Percentiles rank a stretch among this genome's conserved stretches.
Evolutionary conservation across 805 yeast species (phyloP).

Genomic region (Candida jianshihensis): DNA sequence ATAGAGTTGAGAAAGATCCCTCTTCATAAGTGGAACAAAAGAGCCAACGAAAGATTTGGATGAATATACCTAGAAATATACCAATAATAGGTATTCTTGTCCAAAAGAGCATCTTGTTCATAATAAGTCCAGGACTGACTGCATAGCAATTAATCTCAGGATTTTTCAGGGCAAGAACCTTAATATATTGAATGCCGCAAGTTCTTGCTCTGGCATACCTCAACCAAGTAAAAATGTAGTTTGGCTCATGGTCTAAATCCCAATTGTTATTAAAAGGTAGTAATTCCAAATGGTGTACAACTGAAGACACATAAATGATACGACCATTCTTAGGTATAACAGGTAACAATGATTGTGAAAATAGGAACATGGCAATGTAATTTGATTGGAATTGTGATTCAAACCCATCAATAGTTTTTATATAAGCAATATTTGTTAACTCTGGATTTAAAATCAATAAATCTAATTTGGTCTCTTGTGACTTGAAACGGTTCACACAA

Average conservation of each 20-base stretch:
- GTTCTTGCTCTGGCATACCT: conserved; percentile 74
- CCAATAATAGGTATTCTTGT: conserved; percentile 77
- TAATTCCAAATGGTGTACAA: conserved; percentile 50
- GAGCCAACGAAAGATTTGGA: conserved; percentile 60
- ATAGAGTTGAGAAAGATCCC: conserved; percentile 60
- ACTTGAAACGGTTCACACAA: conserved; percentile 41
- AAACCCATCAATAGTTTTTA: conserved; percentile 58
- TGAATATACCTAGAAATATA: conserved; percentile 59
- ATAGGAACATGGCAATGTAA: conserved; percentile 66
- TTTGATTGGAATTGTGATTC: conserved; percentile 79
- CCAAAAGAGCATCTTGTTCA: conserved; percentile 75
- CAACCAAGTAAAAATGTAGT: conserved; percentile 66
- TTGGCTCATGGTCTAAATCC: conserved; percentile 53
- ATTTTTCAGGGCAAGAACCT: conserved; percentile 54
- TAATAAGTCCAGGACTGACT: conserved; percentile 83
- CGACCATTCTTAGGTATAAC: conserved; percentile 34
- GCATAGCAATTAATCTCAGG: conserved; percentile 59
- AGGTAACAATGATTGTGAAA: conserved; percentile 55
- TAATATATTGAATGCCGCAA: conserved; percentile 68
- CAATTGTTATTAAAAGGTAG: conserved; percentile 40
- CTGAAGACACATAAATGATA: conserved; percentile 55
- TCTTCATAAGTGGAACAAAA: conserved; percentile 69
- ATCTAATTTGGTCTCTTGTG: conserved; percentile 44
- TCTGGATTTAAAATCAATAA: conserved; percentile 75
- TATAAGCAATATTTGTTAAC: conserved; percentile 67